Base-by-base conservation (phyloP, 2,329 filamentous ascomycete genomes). In the Plenodomus tracheiphilus region DNA sequence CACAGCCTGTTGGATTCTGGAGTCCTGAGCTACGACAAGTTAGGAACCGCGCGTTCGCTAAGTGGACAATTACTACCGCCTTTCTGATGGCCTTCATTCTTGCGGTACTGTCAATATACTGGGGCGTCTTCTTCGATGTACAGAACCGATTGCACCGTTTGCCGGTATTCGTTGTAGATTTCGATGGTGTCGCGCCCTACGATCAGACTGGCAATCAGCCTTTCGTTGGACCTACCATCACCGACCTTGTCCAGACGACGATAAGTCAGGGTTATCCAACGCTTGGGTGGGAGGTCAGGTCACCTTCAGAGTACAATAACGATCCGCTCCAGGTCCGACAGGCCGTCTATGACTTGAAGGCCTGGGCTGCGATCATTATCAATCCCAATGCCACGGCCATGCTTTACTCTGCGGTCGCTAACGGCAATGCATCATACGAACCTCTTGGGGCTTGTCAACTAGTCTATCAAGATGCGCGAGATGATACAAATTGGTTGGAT, bases 301-400 rank as follows among this genome's bases (percentile, higher is more conserved):
- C 76, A 0, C 73, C 81, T 0, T 72, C 75, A 2, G 70, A 79
- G 3, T 87, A 85, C 70, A 66, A 78, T 55, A 76, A 82, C 58
- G 81, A 85, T 46, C 80, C 82, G 0, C 70, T 79, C 28, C 72
- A 74, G 15, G 84, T 86, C 2, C 78, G 83, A 3, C 77, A 82
- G 58, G 79, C 76, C 3, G 75, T 87, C 1, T 86, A 85, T 62
- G 74, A 86, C 46, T 80, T 78, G 55, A 71, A 83, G 22, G 77
- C 78, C 9, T 87, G 81, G 76, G 83, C 81, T 0, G 84, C 85
- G 0, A 77, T 87, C 39, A 77, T 87, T 46, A 74, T 87, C 55
- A 84, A 85, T 51, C 65, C 83, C 1, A 86, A 87, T 56, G 84
- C 85, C 0, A 85, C 83, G 0, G 70, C 77, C 0, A 71, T 85